Evolutionary conservation across 2,329 filamentous ascomycete genomes (phyloP).

Genomic region (Aspergillus clavatus): DNA sequence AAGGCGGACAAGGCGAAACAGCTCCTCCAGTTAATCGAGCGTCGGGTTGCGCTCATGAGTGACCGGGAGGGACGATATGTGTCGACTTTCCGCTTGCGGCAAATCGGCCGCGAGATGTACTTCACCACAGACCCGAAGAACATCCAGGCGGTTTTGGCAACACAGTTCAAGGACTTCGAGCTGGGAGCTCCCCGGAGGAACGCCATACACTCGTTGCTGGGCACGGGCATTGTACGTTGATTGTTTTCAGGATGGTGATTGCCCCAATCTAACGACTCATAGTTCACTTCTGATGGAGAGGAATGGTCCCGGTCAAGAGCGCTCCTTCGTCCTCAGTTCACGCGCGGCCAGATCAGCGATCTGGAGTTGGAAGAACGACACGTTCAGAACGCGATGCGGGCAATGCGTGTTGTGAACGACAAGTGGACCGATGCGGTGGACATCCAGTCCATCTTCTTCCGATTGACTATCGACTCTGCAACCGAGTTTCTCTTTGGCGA

Average conservation of each 20-base stretch:
- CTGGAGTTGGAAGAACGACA: constrained; percentile 77
- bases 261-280: constrained; percentile 6
- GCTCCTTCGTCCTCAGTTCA: constrained; percentile 79
- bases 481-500: constrained; percentile 82
- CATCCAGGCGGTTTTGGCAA: constrained; percentile 78
- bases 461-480: constrained; percentile 77
- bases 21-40: constrained; percentile 18
- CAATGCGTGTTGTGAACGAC: constrained; percentile 56
- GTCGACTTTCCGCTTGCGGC: constrained; percentile 21
- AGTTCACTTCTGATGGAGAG: constrained; percentile 65
- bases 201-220: constrained; percentile 41
- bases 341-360: constrained; percentile 77
- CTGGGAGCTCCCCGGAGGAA: constrained; percentile 72
- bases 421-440: constrained; percentile 54
- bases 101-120: constrained; percentile 20
- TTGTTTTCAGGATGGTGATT: background rate
- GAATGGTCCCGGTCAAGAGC: constrained; percentile 76
- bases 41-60: constrained; percentile 18
- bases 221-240: constrained; percentile 43
- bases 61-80: constrained; percentile 23
- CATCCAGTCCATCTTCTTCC: constrained; percentile 72
- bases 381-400: constrained; percentile 65
- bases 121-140: constrained; percentile 49
- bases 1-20: constrained; percentile 22
- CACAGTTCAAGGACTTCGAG: constrained; percentile 77